Evolutionary conservation across 2,329 filamentous ascomycete genomes (phyloP), one percentile per base, ranked within the genome.

Genomic region (Chlorencoelia australis): DNA sequence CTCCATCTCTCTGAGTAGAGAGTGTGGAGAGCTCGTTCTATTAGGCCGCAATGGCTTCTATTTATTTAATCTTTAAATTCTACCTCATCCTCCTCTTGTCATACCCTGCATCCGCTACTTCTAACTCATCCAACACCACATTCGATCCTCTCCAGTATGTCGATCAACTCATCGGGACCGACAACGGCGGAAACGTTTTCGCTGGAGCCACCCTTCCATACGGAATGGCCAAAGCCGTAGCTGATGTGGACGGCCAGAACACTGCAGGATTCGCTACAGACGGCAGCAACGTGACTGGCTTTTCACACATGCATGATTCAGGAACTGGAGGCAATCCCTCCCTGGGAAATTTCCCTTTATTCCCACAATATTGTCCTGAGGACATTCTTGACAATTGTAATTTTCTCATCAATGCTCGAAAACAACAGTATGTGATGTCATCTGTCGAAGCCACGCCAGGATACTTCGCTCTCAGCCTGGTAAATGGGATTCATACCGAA

Each of bases 401-500:
- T 16, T 79, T 73, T 51, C 58, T 64, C 11, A 64, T 64, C 33
- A 59, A 54, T 14, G 62, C 67, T 26, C 65, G 75, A 33, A 59
- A 59, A 14, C 52, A 61, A 8, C 68, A 62, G 8, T 47, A 45
- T 39, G n/a, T 63, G 15, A 59, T 66, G 18, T 59, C 59, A 2
- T 69, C 60, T 5, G 68, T 79, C 1, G 58, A 65, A 4, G 73
- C 78, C 1, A 63, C 63, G 8, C 78, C 79, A 0, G 79, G 80
- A 1, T 77, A 77, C 45, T 84, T 83, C 49, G 64, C 66, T 26
- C 67, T 83, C 33, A 67, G 64, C 0, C 55, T 84, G 19, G 60
- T 65, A 19, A 70, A 64, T 31, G 69, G 70, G 0, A 64, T 82
- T 30, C 57, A 62, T 10, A 73, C 71, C 1, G 78, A 83, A 44